phyloP scores from a whole-genome alignment of 2,329 filamentous ascomycete genomes.

The Xylariaceae sp. region DNA sequence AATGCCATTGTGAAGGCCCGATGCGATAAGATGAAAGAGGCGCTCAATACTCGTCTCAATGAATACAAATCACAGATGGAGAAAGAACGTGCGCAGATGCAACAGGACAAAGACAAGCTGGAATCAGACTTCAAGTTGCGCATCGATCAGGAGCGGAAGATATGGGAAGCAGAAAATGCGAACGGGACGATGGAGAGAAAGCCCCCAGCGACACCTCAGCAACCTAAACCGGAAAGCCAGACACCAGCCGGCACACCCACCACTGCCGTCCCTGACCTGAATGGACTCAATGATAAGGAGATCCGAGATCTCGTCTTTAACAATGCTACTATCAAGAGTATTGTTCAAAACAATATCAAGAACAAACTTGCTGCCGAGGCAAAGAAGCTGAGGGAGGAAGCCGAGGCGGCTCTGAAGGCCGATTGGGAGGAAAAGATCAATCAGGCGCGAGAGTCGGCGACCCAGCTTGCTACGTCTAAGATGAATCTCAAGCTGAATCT shows the following conservation, averaged over 20 bases:
- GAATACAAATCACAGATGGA: slow-evolving; percentile 52
- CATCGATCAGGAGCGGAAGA: slow-evolving; percentile 26
- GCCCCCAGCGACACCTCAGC: slow-evolving; percentile 37
- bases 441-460: slow-evolving; percentile 57
- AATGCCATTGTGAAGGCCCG: slow-evolving; percentile 58
- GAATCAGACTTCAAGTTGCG: slow-evolving; percentile 42
- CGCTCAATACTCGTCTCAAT: slow-evolving; percentile 65
- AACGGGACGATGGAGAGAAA: slow-evolving; percentile 13
- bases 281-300: slow-evolving; percentile 48
- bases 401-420: slow-evolving; percentile 40
- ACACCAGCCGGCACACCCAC: slow-evolving; percentile 26
- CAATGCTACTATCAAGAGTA: slow-evolving; percentile 54
- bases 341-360: slow-evolving; percentile 59
- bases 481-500: slow-evolving; percentile 72
- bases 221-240: slow-evolving; percentile 31
- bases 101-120: slow-evolving; percentile 62
- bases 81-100: slow-evolving; percentile 51
- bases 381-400: slow-evolving; percentile 54
- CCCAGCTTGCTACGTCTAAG: slow-evolving; percentile 72
- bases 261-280: slow-evolving; percentile 35
- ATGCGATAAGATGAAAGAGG: slow-evolving; percentile 65
- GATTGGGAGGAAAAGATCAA: slow-evolving; percentile 51
- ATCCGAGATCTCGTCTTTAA: slow-evolving; percentile 53
- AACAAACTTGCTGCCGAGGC: slow-evolving; percentile 65
- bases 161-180: slow-evolving; percentile 23